Evolutionary conservation across 306 rosid genomes (phyloP), one percentile per base, ranked within the genome.

Genomic region (Begonia loranthoides): DNA sequence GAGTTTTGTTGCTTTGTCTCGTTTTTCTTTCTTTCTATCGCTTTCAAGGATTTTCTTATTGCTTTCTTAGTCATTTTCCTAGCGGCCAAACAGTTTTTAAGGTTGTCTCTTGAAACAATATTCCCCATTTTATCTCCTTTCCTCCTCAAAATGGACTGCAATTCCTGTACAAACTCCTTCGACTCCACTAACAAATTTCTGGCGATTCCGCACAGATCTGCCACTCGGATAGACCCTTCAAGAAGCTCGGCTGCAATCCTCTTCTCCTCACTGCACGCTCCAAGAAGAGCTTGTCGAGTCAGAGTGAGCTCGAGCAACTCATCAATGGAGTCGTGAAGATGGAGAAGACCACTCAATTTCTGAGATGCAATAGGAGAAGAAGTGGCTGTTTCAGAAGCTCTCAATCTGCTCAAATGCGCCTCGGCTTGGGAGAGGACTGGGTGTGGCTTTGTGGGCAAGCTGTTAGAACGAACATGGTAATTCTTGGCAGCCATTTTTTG

Each of bases 401-500:
- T 44, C 54, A 71, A 15, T 36, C 61, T 57, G 57, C 56, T 38
- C 48, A 59, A 54, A 4, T 39, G 70, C 13, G 33, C 62, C 0
- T 66, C 51, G 10, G 54, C 60, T 41, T 71, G 49, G n/a, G 46
- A 17, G 45, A 61, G 1, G 5, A 71, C 15, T 1, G 72, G 76
- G 16, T 66, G 76, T 36, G 46, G 61, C 68, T 54, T 48, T 0
- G 76, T 56, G 17, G 76, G 76, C 44, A 66, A 52, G 47, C 72
- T 71, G 62, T 61, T 61, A 0, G 69, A 71, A 4, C 63, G 72
- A 58, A 41, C 38, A 22, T 71, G 59, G 54, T 4, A 52, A 41
- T 61, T 68, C 52, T 72, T 51, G 39, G 53, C 47, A 10, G 1
- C 63, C 63, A 45, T 52, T 45, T 61, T 57, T 64, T 64, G 1